These are phyloP conservation scores for Echeveria elegans DNA, from an alignment of 164 flowering plant genomes.

Conservation along the genomic window DNA sequence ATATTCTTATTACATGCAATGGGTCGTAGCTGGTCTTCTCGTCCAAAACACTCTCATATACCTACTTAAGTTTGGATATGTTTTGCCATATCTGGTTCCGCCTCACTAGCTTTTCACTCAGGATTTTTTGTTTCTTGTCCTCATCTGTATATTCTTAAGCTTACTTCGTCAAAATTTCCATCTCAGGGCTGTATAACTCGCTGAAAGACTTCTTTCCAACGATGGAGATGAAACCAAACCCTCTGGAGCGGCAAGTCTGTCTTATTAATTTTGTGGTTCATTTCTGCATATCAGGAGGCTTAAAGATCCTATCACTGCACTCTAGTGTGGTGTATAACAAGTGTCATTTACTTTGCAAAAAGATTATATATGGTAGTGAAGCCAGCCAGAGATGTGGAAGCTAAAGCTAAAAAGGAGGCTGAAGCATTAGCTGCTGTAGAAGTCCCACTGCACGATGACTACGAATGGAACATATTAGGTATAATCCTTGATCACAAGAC, in stretches of 20 bases:
- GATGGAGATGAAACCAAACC: slow-evolving; percentile 96
- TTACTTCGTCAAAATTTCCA: not conserved
- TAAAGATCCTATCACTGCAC: slow-evolving; percentile 9
- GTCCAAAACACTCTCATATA: slow-evolving; percentile 91
- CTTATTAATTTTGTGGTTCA: not conserved
- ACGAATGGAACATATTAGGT: slow-evolving; percentile 99
- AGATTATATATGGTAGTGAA: slow-evolving; percentile 50
- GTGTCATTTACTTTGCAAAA: slow-evolving; percentile 40
- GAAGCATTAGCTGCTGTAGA: slow-evolving; percentile 30
- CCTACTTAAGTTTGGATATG: slow-evolving; percentile 84
- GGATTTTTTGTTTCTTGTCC: not conserved
- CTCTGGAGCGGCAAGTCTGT: slow-evolving; percentile 83
- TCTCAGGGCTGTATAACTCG: slow-evolving; percentile 88
- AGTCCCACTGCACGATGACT: slow-evolving; percentile 67
- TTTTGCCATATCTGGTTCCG: slow-evolving; percentile 78
- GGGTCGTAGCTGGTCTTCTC: slow-evolving; percentile 94
- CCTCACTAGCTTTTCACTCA: too few relatives aligned
- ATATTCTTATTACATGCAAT: slow-evolving; percentile 29
- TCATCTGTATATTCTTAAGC: not conserved
- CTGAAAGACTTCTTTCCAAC: slow-evolving; percentile 95
- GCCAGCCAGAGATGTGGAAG: slow-evolving; percentile 85
- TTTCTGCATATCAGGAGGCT: not conserved
- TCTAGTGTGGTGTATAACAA: slow-evolving; percentile 10
- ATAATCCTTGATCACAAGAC: too few relatives aligned
- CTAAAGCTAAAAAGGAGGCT: slow-evolving; percentile 78